Conservation (phyloP, 202 grass and related monocot genomes). For the Elaeis oleifera region DNA sequence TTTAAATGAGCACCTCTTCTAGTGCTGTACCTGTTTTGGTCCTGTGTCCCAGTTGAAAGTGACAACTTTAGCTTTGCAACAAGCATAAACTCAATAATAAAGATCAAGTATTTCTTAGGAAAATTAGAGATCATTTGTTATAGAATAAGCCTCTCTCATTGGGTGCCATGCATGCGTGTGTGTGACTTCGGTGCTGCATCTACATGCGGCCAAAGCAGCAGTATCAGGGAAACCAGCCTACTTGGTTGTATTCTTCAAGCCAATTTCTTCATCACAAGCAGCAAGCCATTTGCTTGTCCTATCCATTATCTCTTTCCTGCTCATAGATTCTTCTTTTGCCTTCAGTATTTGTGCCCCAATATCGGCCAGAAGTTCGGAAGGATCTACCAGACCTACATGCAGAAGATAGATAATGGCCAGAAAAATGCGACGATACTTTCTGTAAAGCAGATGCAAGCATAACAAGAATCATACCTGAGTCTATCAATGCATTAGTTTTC, state of each 20-base stretch:
- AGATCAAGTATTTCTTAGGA: no score
- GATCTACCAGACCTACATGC: constrained; percentile 49
- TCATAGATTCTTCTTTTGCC: constrained; percentile 39
- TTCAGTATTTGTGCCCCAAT: constrained; percentile 53
- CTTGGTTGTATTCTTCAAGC: constrained; percentile 54
- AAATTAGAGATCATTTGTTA: no score
- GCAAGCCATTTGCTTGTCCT: constrained; percentile 56
- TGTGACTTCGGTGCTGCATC: no score
- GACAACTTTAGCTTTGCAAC: no score
- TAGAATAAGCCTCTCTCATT: no score
- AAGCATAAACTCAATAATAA: no score
- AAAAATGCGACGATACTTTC: no score
- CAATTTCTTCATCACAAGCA: constrained; percentile 63
- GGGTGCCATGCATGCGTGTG: no score
- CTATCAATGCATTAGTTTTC: constrained; percentile 56
- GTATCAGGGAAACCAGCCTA: constrained; percentile 2
- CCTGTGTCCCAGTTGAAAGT: constrained; percentile 20
- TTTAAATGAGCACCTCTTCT: constrained; percentile 52
- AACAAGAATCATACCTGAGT: constrained; percentile 34
- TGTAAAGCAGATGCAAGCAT: no score
- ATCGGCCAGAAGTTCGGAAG: constrained; percentile 56
- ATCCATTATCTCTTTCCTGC: constrained; percentile 67
- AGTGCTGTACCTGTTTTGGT: constrained; percentile 47
- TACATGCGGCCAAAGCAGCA: no score
- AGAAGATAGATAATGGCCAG: not conserved